phyloP scores from a whole-genome alignment of 129 eudicot genomes.

The Sambucus nigra region DNA sequence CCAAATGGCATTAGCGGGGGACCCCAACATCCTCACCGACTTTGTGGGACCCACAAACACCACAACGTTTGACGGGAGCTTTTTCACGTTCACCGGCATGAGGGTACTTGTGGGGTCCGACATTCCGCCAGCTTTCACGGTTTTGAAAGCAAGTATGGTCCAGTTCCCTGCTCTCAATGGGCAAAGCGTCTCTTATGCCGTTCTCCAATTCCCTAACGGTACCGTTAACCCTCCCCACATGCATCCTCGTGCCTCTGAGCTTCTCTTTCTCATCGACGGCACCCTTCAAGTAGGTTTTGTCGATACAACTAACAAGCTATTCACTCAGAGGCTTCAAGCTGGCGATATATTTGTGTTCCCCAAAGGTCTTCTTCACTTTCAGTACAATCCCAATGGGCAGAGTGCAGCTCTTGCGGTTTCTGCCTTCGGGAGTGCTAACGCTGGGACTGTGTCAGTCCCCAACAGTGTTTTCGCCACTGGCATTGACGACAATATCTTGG shows the following conservation, averaged over 20 bases:
- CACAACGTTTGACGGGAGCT: neutral
- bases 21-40: conserved; percentile 10
- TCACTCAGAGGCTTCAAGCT: conserved; percentile 15
- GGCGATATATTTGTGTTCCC: conserved; percentile 28
- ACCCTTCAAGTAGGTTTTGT: conserved; percentile 20
- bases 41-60: neutral
- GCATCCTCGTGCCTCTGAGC: conserved; percentile 22
- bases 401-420: conserved; percentile 21
- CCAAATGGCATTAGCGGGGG: conserved; percentile 1
- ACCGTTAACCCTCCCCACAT: conserved; percentile 19
- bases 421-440: conserved; percentile 24
- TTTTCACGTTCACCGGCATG: conserved; percentile 21
- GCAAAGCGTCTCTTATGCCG: conserved; percentile 19
- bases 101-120: conserved; percentile 4
- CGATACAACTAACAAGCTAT: conserved; percentile 20
- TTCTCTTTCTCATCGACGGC: conserved; percentile 10
- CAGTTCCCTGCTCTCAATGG: conserved; percentile 25
- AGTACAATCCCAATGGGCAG: conserved; percentile 19
- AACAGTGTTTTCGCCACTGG: conserved; percentile 9
- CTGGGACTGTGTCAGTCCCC: conserved; percentile 28
- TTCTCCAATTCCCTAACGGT: conserved; percentile 14
- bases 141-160: neutral
- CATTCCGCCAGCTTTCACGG: conserved; percentile 7
- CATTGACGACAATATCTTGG: conserved; percentile 17
- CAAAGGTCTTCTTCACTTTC: conserved; percentile 23